Conservation (phyloP, 2,329 filamentous ascomycete genomes). For the Penicillium fuscoglaucum region DNA sequence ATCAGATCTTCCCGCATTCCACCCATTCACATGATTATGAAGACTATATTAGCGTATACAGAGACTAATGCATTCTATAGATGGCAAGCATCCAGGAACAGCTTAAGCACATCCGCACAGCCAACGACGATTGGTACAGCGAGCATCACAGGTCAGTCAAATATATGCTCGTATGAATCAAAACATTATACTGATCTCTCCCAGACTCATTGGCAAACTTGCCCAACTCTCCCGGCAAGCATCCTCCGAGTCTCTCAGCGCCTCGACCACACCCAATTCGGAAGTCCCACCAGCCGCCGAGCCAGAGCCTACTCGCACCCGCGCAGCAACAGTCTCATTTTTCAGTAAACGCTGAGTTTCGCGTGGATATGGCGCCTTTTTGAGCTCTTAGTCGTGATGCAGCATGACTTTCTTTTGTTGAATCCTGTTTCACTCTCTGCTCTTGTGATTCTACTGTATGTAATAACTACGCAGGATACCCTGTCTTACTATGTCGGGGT, state of each 20-base stretch:
- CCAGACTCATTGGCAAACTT: conserved; percentile 43
- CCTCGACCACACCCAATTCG: conserved; percentile 32
- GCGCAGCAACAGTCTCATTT: conserved; percentile 14
- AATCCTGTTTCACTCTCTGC: conserved; percentile 23
- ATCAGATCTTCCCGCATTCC: conserved; percentile 33
- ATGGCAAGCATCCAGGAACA: conserved; percentile 52
- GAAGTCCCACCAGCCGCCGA: conserved; percentile 22
- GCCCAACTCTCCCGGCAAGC: conserved; percentile 36
- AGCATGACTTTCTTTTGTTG: conserved; percentile 26
- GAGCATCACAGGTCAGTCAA: conserved; percentile 43
- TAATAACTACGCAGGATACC: conserved; percentile 30
- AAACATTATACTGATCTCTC: not conserved
- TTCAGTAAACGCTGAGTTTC: conserved; percentile 9
- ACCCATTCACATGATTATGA: conserved; percentile 33
- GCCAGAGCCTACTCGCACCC: conserved; percentile 20
- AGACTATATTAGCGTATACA: conserved; percentile 22
- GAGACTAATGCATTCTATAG: conserved; percentile 34
- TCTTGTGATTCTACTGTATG: conserved; percentile 24
- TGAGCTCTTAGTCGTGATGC: conserved; percentile 8
- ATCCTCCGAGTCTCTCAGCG: conserved; percentile 31
- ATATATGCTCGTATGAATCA: not conserved
- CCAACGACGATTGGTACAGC: conserved; percentile 48
- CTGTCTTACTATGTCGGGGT: conserved; percentile 18
- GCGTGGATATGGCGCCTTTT: not conserved
- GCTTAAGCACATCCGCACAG: conserved; percentile 47